Evolutionary conservation across 257 asterid genomes (phyloP).

Genomic region (Ajuga chamaepitys): DNA sequence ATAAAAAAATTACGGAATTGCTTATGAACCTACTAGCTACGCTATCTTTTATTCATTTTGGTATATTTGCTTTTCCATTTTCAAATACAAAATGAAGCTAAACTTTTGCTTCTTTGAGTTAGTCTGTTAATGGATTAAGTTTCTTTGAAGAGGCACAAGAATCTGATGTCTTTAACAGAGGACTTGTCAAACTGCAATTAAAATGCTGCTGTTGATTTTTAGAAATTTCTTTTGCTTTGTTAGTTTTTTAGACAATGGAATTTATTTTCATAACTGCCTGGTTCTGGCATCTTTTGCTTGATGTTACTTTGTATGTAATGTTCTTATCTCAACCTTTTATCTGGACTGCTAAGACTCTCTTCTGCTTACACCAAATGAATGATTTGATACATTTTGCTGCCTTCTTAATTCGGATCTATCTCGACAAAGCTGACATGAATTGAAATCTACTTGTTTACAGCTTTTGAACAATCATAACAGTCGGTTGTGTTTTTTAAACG

Average conservation of each 20-base stretch:
- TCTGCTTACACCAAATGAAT: neutral
- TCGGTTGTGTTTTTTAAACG: slow-evolving; percentile 5
- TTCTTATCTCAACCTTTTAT: neutral
- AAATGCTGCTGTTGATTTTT: neutral
- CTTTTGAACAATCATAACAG: neutral
- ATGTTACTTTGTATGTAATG: neutral
- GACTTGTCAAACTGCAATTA: neutral
- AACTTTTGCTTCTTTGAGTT: neutral
- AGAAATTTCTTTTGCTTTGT: neutral
- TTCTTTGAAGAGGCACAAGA: neutral
- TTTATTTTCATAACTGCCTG: neutral
- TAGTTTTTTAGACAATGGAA: neutral
- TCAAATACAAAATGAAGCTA: neutral
- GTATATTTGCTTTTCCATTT: neutral
- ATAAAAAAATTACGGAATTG: neutral
- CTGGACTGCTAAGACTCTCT: neutral
- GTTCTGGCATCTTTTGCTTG: neutral
- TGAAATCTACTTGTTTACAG: neutral
- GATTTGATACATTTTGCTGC: neutral
- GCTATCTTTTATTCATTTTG: neutral
- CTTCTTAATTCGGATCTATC: neutral
- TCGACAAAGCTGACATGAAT: neutral
- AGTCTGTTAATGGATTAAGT: neutral
- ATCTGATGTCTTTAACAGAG: neutral
- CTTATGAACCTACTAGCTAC: neutral